These are phyloP conservation scores for Groenewaldozyma sp. DNA, from an alignment of 1,139 yeast genomes.

Conservation along the genomic window DNA sequence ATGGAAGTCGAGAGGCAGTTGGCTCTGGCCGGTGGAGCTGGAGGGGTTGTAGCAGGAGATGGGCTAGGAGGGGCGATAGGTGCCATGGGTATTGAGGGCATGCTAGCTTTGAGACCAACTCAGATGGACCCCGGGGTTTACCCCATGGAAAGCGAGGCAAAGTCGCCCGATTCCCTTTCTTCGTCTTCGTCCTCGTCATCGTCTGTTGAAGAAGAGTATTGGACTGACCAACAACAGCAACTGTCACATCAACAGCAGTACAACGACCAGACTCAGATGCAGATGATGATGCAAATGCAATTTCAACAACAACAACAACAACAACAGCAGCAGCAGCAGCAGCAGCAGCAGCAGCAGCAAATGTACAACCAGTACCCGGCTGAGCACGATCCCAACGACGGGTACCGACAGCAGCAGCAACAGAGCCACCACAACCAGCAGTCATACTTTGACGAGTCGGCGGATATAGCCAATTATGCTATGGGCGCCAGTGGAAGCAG, in stretches of 20 bases:
- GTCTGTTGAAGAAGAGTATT: slow-evolving; percentile 20
- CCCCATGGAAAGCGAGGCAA: slow-evolving; percentile 3
- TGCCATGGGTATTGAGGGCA: slow-evolving; percentile 7
- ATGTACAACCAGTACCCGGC: background rate
- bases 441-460: slow-evolving; percentile 1
- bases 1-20: slow-evolving; percentile 6
- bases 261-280: background rate
- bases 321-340: slow-evolving; percentile 5
- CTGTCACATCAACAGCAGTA: slow-evolving; percentile 4
- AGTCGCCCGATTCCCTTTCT: slow-evolving; percentile 17
- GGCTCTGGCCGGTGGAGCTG: no score
- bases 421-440: background rate
- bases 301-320: slow-evolving; percentile 1
- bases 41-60: no score
- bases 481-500: no score
- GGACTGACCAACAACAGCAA: slow-evolving; percentile 15
- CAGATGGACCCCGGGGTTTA: background rate
- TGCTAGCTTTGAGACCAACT: background rate
- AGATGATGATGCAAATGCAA: slow-evolving; percentile 1
- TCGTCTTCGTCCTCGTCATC: slow-evolving; percentile 21
- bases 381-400: background rate
- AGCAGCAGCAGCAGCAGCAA: background rate
- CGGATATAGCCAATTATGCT: background rate
- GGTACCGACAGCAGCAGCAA: slow-evolving; percentile 1
- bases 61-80: slow-evolving; percentile 7